Evolutionary conservation across 2,329 filamentous ascomycete species (phyloP), one percentile per base, ranked within the genome.

Genomic region (Talaromyces islandicus): DNA sequence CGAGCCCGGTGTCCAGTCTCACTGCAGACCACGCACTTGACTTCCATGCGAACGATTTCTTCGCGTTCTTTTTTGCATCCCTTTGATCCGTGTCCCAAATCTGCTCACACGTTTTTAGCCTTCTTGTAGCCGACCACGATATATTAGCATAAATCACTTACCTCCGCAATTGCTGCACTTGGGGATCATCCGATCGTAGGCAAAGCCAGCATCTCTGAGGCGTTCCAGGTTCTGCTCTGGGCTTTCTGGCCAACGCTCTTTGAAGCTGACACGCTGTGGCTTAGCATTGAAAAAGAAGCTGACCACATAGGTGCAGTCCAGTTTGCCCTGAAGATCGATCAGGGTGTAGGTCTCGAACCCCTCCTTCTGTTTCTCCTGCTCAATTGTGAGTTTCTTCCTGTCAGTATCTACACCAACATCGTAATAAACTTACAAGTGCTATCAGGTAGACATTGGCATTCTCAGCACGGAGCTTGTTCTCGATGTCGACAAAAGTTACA

Each of bases 251-350:
- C 82, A 85, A 51, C 77, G 77, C 2, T 74, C 70, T 21, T 74
- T 71, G 21, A 81, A 75, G 50, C 72, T 76, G 12, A 71, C 71
- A 58, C 82, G 81, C 62, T 77, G 77, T 4, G 80, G 74, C 63
- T 81, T 79, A 14, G 69, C 63, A 12, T 70, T 75, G 64, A 75
- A 78, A 67, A 78, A 82, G 68, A 81, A 80, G 0, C 77, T 77
- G 58, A 84, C 75, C 27, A 77, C 73, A 60, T 78, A 85, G 62
- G 79, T 78, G 69, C 80, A 78, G 60, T 79, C 77, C 19, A 76
- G 65, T 57, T 82, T 80, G 53, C 83, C 83, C 63, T 83, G 76
- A 10, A 84, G 73, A 62, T 82, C 77, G 64, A 85, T 78, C 25
- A 83, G 73, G 54, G 76, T 83, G 66, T 79, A 78, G 50, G 75